Conservation (phyloP, 225 moss, liverwort and hornwort genomes). For the Asterella californica region DNA sequence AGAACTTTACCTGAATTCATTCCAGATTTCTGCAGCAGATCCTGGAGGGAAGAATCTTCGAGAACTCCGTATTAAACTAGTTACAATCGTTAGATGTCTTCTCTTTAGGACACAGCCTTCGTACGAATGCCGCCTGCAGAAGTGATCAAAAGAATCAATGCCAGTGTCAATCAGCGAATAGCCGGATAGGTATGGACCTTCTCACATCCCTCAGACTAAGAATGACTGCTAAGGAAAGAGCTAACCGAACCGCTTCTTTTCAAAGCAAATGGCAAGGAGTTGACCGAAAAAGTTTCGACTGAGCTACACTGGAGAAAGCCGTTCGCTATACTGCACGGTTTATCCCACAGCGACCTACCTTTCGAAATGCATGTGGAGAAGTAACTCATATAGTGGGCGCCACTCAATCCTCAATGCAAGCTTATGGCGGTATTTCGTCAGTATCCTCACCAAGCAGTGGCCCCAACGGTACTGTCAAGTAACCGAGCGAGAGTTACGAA, state of each 20-base stretch:
- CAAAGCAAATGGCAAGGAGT: not conserved
- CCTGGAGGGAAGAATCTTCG: conserved; percentile 61
- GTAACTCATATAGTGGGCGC: conserved; percentile 58
- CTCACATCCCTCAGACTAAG: not conserved
- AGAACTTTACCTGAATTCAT: conserved; percentile 63
- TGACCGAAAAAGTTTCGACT: not conserved
- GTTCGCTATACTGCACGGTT: no score
- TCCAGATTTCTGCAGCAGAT: conserved; percentile 69
- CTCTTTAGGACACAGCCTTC: conserved; percentile 63
- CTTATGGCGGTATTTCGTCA: conserved; percentile 59
- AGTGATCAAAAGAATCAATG: not conserved
- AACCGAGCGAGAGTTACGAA: not conserved
- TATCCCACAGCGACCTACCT: conserved; percentile 35
- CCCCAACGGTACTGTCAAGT: conserved; percentile 62
- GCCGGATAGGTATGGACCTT: not conserved
- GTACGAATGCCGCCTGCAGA: conserved; percentile 67
- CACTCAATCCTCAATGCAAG: conserved; percentile 60
- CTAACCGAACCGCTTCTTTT: no score
- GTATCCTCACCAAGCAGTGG: conserved; percentile 51
- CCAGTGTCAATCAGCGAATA: not conserved
- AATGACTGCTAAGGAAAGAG: not conserved
- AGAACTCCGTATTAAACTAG: conserved; percentile 52
- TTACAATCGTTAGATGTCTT: conserved; percentile 56
- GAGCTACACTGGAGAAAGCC: not conserved
- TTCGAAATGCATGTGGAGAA: conserved; percentile 68